Conservation (phyloP, 192 early-diverging fungal genomes). For the Ambispora gerdemannii region DNA sequence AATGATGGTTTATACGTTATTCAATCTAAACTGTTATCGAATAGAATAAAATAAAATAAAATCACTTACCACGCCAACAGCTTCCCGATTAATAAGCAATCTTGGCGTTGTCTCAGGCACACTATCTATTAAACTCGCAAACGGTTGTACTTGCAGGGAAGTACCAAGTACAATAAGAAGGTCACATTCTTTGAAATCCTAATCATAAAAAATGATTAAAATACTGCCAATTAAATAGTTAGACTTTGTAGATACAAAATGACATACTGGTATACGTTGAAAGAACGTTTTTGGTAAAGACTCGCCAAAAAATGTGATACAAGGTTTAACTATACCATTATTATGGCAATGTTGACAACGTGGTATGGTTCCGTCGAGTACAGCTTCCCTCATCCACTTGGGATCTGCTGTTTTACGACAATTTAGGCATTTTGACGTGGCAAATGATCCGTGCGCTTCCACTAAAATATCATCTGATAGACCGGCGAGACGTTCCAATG, state of each 20-base stretch:
- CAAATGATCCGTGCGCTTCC: conserved; percentile 95
- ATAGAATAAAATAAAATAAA: neutral
- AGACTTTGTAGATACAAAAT: neutral
- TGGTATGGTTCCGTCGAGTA: conserved; percentile 62
- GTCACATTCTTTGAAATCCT: conserved; percentile 78
- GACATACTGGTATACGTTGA: conserved; percentile 43
- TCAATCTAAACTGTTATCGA: neutral
- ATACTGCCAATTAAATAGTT: conserved; percentile 1
- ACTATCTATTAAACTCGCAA: conserved; percentile 70
- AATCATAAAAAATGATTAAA: neutral
- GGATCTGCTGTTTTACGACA: conserved; percentile 50
- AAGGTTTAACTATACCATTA: conserved; percentile 76
- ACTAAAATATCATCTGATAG: conserved; percentile 67
- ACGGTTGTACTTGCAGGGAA: conserved; percentile 85
- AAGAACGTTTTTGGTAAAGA: conserved; percentile 76
- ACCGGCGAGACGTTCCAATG: conserved; percentile 83
- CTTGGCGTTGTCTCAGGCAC: conserved; percentile 69
- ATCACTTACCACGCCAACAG: conserved; percentile 61
- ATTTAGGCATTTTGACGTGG: conserved; percentile 69
- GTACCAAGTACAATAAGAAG: conserved; percentile 94
- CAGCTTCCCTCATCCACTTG: conserved; percentile 41
- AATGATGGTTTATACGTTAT: conserved; percentile 7
- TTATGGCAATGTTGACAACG: conserved; percentile 64
- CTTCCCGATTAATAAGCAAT: conserved; percentile 86
- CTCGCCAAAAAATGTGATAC: conserved; percentile 98